Evolutionary conservation across 2,329 filamentous ascomycete genomes (phyloP).

Genomic region (Alternaria metachromatica): DNA sequence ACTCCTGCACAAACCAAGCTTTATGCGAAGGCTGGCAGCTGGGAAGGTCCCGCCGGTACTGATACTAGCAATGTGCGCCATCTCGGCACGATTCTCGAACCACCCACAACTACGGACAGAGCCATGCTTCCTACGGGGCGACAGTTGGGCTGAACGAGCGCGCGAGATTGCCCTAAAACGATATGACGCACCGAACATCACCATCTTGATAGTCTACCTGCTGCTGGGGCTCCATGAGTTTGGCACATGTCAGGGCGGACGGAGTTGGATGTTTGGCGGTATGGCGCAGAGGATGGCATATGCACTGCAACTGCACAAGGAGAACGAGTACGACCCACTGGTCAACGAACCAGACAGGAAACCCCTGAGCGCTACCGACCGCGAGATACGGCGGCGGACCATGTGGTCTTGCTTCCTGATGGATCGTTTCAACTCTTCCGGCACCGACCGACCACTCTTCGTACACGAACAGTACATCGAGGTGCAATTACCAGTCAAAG

Average conservation of each 20-base stretch:
- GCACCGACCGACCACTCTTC: slow-evolving; percentile 89
- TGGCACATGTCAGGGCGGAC: slow-evolving; percentile 92
- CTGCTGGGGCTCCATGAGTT: slow-evolving; percentile 93
- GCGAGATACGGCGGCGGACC: slow-evolving; percentile 87
- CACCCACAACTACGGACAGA: slow-evolving; percentile 80
- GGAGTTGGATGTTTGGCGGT: slow-evolving; percentile 94
- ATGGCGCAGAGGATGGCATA: slow-evolving; percentile 98
- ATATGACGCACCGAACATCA: slow-evolving; percentile 96
- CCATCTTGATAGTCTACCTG: slow-evolving; percentile 87
- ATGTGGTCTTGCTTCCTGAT: slow-evolving; percentile 99
- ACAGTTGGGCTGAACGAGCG: slow-evolving; percentile 89
- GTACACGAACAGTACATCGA: slow-evolving; percentile 87
- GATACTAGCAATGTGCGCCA: slow-evolving; percentile 90
- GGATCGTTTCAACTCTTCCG: slow-evolving; percentile 97
- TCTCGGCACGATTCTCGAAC: slow-evolving; percentile 92
- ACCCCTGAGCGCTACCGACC: slow-evolving; percentile 85
- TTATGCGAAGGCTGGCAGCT: slow-evolving; percentile 84
- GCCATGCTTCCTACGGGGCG: slow-evolving; percentile 84
- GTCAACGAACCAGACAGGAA: slow-evolving; percentile 65
- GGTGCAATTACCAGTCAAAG: slow-evolving; percentile 89
- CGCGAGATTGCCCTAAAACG: slow-evolving; percentile 84
- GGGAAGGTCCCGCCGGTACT: slow-evolving; percentile 87
- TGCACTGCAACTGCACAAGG: slow-evolving; percentile 89
- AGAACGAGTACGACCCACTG: slow-evolving; percentile 81
- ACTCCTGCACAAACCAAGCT: slow-evolving; percentile 93